phyloP scores from a whole-genome alignment of 345 rosid species.

The Gossypium sturtianum region DNA sequence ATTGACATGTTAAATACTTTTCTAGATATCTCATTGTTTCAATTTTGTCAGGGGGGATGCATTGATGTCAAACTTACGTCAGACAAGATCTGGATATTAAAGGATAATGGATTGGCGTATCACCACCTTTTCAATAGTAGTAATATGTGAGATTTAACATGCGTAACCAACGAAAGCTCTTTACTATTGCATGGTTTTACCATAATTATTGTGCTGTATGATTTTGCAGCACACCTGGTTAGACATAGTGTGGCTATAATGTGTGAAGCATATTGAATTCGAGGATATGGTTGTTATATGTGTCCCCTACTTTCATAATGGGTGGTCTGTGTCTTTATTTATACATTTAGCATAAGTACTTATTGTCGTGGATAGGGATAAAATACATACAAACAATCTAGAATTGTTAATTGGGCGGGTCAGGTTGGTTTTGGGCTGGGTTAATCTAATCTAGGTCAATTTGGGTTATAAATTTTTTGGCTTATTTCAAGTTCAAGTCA shows the following conservation, averaged over 20 bases:
- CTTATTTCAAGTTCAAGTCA: not conserved
- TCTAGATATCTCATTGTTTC: conserved; percentile 11
- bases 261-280: not conserved
- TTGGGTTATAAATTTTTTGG: not conserved
- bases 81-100: conserved; percentile 64
- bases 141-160: conserved; percentile 51
- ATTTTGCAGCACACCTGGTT: not conserved
- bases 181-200: not conserved
- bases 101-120: conserved; percentile 51
- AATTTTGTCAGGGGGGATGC: conserved; percentile 53
- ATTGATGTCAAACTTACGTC: conserved; percentile 71
- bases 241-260: not conserved
- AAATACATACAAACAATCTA: not conserved
- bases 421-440: not conserved
- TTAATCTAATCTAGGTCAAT: not conserved
- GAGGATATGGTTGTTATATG: not conserved
- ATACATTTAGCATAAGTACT: not conserved
- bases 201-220: not conserved
- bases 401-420: not conserved
- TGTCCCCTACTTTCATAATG: not conserved
- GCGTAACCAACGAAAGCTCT: not conserved
- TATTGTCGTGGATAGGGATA: not conserved
- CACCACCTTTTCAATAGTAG: conserved; percentile 35
- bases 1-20: not conserved
- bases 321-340: not conserved